Evolutionary conservation across 306 rosid genomes (phyloP).

Genomic region (Sechiopsis laciniata): DNA sequence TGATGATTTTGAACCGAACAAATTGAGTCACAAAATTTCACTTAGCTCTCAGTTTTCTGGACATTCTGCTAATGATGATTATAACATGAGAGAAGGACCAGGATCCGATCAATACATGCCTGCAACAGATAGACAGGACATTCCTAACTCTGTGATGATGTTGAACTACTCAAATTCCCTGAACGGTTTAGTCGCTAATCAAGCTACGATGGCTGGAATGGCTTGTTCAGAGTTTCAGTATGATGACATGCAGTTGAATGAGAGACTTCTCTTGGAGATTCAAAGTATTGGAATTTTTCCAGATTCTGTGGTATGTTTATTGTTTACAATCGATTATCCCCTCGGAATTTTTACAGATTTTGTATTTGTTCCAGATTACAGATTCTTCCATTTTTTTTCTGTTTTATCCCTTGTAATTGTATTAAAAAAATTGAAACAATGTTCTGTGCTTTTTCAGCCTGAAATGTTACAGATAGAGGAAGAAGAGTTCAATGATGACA

Average conservation of each 20-base stretch:
- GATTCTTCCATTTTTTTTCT: background rate
- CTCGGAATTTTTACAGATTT: background rate
- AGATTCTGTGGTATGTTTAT: slow-evolving; percentile 58
- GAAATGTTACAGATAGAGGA: slow-evolving; percentile 55
- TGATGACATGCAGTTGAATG: slow-evolving; percentile 58
- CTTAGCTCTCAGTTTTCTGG: slow-evolving; percentile 53
- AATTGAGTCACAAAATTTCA: slow-evolving; percentile 40
- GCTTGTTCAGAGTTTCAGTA: slow-evolving; percentile 66
- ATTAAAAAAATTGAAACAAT: slow-evolving; percentile 17
- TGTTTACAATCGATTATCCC: background rate
- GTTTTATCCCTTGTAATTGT: background rate
- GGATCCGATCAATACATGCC: slow-evolving; percentile 45
- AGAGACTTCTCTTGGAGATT: slow-evolving; percentile 84
- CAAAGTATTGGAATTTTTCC: slow-evolving; percentile 79
- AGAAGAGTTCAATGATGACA: slow-evolving; percentile 66
- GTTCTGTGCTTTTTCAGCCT: slow-evolving; percentile 53
- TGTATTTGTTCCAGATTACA: too few species aligned
- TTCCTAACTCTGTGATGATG: slow-evolving; percentile 39
- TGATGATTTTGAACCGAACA: slow-evolving; percentile 52
- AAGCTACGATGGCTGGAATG: slow-evolving; percentile 39
- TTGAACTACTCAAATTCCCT: slow-evolving; percentile 39
- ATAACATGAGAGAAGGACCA: slow-evolving; percentile 39
- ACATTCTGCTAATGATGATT: slow-evolving; percentile 58
- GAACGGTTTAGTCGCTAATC: slow-evolving; percentile 58
- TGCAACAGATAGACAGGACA: slow-evolving; percentile 41